These are phyloP conservation scores for Seiridium cupressi DNA, from an alignment of 2,329 filamentous ascomycete genomes.

Conservation along the genomic window DNA sequence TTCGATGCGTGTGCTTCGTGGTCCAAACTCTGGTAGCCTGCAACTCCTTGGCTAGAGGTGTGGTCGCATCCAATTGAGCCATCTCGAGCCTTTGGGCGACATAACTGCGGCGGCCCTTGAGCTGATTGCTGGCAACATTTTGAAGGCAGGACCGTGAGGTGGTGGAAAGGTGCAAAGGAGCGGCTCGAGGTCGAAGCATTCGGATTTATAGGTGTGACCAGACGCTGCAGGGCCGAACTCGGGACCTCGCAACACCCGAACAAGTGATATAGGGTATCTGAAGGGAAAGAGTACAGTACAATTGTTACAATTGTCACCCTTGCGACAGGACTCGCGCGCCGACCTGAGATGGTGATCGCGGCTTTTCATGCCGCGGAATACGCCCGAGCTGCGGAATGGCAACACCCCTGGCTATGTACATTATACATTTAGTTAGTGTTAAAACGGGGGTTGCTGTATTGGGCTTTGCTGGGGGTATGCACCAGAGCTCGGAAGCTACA, in stretches of 20 bases:
- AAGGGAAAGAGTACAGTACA: background rate
- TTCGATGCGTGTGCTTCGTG: background rate
- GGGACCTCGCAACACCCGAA: background rate
- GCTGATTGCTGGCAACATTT: background rate
- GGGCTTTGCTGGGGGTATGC: too few species aligned
- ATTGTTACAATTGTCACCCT: background rate
- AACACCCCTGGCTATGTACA: too few species aligned
- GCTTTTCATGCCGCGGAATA: too few species aligned
- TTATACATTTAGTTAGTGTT: too few species aligned
- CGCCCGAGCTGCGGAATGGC: too few species aligned
- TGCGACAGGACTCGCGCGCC: too few species aligned
- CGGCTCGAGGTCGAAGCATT: slow-evolving; percentile 8
- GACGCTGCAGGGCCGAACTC: background rate
- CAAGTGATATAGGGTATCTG: background rate
- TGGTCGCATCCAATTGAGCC: slow-evolving; percentile 5
- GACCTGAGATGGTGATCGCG: too few species aligned
- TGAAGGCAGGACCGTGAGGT: background rate
- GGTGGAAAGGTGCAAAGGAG: slow-evolving; percentile 3
- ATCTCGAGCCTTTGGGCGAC: background rate
- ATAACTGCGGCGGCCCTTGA: background rate
- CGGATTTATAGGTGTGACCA: background rate
- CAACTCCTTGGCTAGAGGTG: slow-evolving; percentile 17
- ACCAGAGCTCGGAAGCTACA: too few species aligned
- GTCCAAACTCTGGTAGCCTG: background rate
- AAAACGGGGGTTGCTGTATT: too few species aligned